Evolutionary conservation across 768 basidiomycete species (phyloP), one percentile per base, ranked within the genome.

Genomic region (Suillus ampliporus): DNA sequence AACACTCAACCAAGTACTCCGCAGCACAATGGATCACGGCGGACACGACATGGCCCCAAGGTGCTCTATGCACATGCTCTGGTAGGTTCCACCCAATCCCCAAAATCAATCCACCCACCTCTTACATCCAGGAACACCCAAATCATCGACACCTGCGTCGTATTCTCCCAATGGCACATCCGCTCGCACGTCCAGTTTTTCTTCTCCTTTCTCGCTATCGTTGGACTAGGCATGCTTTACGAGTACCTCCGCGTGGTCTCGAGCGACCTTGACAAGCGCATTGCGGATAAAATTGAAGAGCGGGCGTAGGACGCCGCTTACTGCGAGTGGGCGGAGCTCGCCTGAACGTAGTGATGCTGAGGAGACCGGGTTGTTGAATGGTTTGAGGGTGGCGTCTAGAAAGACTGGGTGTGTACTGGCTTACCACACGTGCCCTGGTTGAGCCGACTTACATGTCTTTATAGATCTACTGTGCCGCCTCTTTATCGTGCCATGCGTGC

Each of bases 21-120:
- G 43, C 26, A 43, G 7, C 21, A 62, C 21, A 15, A 75, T 73
- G 73, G 78, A 82, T 67, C 85, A 88, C 70, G 74, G 77, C 57
- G 84, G 74, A 37, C 83, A 85, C 82, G 82, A 80, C 78, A 79
- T 78, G 77, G 76, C 73, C 21, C 74, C 80, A 0, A 81, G 67
- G 67, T 94, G 92, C 73, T 77, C 85, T 9, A 89, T 91, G 87
- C 78, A 91, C 75, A 94, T 94, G 92, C 85, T 94, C 68, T 94
- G 91, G 88, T 88, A 65, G 51, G 72, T 70, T 38, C 34, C 38
- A 34, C 15, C 52, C 47, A 5, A 17, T 14, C 47, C 21, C 8
- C 35, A 56, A 47, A 26, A 19, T 31, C 28, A 43, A 47, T 26
- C 41, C 63, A 40, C 11, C 17, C 8, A 15, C 23, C 37, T 13